Evolutionary conservation across 306 rosid genomes (phyloP).

Genomic region (Elaeagnus macrophylla): DNA sequence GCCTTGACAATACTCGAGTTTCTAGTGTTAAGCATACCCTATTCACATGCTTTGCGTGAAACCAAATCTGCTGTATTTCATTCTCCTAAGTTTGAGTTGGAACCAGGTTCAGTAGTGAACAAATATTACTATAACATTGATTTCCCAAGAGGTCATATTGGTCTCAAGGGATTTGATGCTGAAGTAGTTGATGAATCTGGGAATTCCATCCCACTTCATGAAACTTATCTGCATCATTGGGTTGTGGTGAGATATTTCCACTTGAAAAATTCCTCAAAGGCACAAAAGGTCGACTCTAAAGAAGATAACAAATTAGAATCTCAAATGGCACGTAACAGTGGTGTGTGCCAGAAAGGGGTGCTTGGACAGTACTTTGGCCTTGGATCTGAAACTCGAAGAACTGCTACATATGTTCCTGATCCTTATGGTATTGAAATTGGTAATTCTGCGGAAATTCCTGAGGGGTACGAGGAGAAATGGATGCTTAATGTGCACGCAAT

Average conservation of each 20-base stretch:
- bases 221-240: slow-evolving; percentile 83
- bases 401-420: slow-evolving; percentile 39
- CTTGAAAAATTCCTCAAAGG: slow-evolving; percentile 13
- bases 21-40: slow-evolving; percentile 11
- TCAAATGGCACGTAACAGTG: slow-evolving; percentile 27
- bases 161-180: slow-evolving; percentile 44
- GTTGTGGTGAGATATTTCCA: slow-evolving; percentile 15
- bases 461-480: slow-evolving; percentile 69
- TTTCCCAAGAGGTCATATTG: slow-evolving; percentile 71
- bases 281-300: slow-evolving; percentile 8
- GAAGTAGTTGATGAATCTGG: slow-evolving; percentile 66
- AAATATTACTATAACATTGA: slow-evolving; percentile 26
- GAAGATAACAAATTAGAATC: slow-evolving; percentile 8
- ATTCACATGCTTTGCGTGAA: slow-evolving; percentile 22
- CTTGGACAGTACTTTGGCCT: slow-evolving; percentile 52
- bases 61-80: slow-evolving; percentile 32
- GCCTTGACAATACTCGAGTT: no score
- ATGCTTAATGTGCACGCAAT: slow-evolving; percentile 59
- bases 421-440: slow-evolving; percentile 69
- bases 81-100: slow-evolving; percentile 52
- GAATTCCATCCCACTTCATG: slow-evolving; percentile 48
- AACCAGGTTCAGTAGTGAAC: slow-evolving; percentile 55
- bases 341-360: slow-evolving; percentile 31
- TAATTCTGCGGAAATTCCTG: slow-evolving; percentile 42
- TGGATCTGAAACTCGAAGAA: slow-evolving; percentile 64